Percentiles rank a stretch among this genome's conserved stretches.
These are phyloP conservation scores for Metschnikowia gruessii DNA, from an alignment of 805 yeast genomes.

Conservation along the genomic window DNA sequence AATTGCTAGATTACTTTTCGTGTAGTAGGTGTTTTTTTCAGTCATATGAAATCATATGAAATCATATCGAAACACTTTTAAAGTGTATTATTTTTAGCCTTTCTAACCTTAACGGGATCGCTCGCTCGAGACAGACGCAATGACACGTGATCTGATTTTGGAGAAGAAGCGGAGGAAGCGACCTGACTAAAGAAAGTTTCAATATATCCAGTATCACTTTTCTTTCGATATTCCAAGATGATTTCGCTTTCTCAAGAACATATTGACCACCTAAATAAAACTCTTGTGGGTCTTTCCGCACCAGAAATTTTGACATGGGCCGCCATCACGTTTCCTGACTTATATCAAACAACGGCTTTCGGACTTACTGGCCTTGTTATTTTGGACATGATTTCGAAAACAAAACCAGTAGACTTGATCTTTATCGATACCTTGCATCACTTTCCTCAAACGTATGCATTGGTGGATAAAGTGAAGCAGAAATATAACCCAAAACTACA, in stretches of 20 bases:
- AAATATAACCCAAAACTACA: constrained; percentile 60
- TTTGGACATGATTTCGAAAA: constrained; percentile 65
- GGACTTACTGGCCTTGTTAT: constrained; percentile 91
- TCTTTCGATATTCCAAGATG: constrained; percentile 8
- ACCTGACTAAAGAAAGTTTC: constrained; percentile 1
- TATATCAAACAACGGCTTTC: constrained; percentile 92
- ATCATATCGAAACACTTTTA: no score
- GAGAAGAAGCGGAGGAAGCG: background rate
- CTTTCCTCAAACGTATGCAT: constrained; percentile 86
- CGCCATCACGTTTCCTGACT: constrained; percentile 70
- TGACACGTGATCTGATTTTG: constrained; percentile 16
- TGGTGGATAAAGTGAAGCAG: constrained; percentile 55
- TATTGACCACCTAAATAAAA: constrained; percentile 61
- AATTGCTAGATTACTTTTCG: no score
- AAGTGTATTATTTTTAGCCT: background rate
- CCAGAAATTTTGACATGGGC: constrained; percentile 82
- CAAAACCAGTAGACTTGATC: constrained; percentile 62
- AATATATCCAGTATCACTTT: background rate
- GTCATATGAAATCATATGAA: no score
- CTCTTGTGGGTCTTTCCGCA: constrained; percentile 56
- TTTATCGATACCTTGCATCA: constrained; percentile 91
- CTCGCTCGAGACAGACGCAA: constrained; percentile 10
- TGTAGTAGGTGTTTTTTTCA: no score
- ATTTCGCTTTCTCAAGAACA: constrained; percentile 41
- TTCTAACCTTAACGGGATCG: background rate